phyloP scores from a whole-genome alignment of 2,329 filamentous ascomycete species.

The Phialemoniopsis sp. region DNA sequence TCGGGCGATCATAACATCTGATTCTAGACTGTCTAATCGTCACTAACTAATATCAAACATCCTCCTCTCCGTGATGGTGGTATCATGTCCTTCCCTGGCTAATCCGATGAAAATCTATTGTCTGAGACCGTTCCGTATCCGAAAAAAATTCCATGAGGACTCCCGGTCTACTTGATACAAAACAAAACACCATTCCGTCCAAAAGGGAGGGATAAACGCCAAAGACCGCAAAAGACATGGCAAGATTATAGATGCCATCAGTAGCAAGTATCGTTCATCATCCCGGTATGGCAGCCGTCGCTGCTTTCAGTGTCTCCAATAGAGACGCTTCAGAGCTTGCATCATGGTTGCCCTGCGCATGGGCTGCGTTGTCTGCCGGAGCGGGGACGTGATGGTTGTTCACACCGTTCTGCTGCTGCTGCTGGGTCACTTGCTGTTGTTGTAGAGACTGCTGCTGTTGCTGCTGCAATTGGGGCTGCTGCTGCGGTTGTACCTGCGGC shows the following conservation, averaged over 20 bases:
- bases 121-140: too few species aligned
- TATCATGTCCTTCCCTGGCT: too few species aligned
- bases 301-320: slow-evolving; percentile 4
- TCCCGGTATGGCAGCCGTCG: neutral
- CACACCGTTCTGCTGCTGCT: neutral
- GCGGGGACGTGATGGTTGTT: neutral
- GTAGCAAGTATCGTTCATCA: neutral
- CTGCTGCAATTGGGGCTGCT: slow-evolving; percentile 5
- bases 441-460: slow-evolving; percentile 8
- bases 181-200: too few species aligned
- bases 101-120: too few species aligned
- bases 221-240: too few species aligned
- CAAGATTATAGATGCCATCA: too few species aligned
- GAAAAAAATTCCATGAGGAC: too few species aligned
- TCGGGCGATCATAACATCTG: too few species aligned
- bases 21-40: too few species aligned
- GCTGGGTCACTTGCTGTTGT: slow-evolving; percentile 1
- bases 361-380: neutral
- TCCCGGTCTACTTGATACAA: neutral
- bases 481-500: slow-evolving; percentile 8
- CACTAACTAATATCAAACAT: too few species aligned
- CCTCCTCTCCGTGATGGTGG: too few species aligned
- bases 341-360: neutral
- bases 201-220: too few species aligned
- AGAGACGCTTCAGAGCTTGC: neutral